Evolutionary conservation across 164 flowering plant species (phyloP).

Genomic region (Sedum album): DNA sequence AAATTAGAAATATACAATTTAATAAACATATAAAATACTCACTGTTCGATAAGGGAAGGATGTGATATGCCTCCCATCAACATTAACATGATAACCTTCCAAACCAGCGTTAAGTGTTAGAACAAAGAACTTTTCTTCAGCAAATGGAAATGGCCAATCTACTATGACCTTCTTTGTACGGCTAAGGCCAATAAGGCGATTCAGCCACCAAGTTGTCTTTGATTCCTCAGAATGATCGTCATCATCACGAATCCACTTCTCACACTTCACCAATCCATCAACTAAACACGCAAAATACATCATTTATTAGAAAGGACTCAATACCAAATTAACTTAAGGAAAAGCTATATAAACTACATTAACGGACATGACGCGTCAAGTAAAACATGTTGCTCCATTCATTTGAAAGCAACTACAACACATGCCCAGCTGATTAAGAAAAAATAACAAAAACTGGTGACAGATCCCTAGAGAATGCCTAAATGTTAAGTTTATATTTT

Average conservation of each 20-base stretch:
- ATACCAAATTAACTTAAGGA: too few relatives aligned
- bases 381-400: too few relatives aligned
- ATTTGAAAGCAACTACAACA: too few relatives aligned
- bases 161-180: constrained; percentile 58
- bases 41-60: constrained; percentile 93
- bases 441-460: too few relatives aligned
- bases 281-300: constrained; percentile 31
- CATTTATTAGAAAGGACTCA: background rate
- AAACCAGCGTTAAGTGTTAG: constrained; percentile 81
- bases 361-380: too few relatives aligned
- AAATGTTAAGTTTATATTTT: too few relatives aligned
- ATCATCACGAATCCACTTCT: constrained; percentile 90
- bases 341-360: too few relatives aligned
- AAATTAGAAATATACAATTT: background rate
- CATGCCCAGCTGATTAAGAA: too few relatives aligned
- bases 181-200: constrained; percentile 46
- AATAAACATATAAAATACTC: constrained; percentile 28
- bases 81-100: constrained; percentile 85
- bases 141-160: constrained; percentile 87
- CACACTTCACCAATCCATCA: constrained; percentile 87
- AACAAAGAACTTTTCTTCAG: constrained; percentile 72
- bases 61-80: constrained; percentile 81
- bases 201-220: constrained; percentile 82
- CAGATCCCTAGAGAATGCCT: too few relatives aligned
- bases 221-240: constrained; percentile 49